Percentiles rank a stretch among this genome's conserved stretches.
Conservation (phyloP, 164 flowering plant genomes). For the Cinnamomum micranthum region DNA sequence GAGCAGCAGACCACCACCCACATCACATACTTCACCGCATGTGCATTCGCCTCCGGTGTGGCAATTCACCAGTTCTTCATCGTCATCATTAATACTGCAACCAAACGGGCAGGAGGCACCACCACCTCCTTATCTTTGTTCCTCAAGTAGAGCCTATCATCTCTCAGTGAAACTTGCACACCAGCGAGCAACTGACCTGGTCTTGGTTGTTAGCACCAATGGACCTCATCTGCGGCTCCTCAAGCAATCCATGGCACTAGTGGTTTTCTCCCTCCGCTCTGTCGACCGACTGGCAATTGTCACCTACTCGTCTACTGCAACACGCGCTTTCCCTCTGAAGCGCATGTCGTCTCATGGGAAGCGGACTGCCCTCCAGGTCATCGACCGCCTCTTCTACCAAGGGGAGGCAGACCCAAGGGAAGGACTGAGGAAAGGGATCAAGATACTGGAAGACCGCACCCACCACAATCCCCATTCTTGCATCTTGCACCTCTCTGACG, state of each 20-base stretch:
- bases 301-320: slow-evolving; percentile 66
- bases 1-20: not conserved
- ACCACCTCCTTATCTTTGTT: slow-evolving; percentile 11
- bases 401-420: slow-evolving; percentile 77
- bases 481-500: slow-evolving; percentile 71
- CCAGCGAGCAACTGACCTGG: slow-evolving; percentile 66
- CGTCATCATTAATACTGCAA: slow-evolving; percentile 11
- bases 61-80: slow-evolving; percentile 20
- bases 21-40: slow-evolving; percentile 5
- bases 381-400: slow-evolving; percentile 72
- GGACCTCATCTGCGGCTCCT: slow-evolving; percentile 83
- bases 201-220: slow-evolving; percentile 72
- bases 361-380: slow-evolving; percentile 71
- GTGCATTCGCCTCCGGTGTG: slow-evolving; percentile 5
- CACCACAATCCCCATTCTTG: slow-evolving; percentile 58
- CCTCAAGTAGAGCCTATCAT: slow-evolving; percentile 32
- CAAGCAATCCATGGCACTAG: slow-evolving; percentile 80
- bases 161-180: slow-evolving; percentile 57
- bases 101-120: slow-evolving; percentile 18
- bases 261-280: slow-evolving; percentile 74
- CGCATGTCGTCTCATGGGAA: slow-evolving; percentile 88
- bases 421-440: slow-evolving; percentile 70
- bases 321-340: slow-evolving; percentile 70
- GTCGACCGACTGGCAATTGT: slow-evolving; percentile 78
- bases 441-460: slow-evolving; percentile 60